A percentile compares a stretch with the other conserved stretches of the same genome.
Conservation (phyloP, 805 yeast genomes). For the Cyberlindnera maritima region DNA sequence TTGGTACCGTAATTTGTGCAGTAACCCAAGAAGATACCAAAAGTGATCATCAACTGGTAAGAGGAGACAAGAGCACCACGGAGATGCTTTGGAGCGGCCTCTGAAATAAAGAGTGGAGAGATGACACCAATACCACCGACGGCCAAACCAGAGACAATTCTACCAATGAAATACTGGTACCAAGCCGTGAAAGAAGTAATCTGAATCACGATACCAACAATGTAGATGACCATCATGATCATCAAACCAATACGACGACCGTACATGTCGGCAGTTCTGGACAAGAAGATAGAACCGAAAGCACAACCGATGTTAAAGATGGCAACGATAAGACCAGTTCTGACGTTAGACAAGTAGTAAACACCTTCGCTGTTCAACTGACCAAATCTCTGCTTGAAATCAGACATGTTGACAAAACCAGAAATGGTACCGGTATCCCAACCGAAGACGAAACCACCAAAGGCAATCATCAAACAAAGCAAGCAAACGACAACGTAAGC, state of each 20-base stretch:
- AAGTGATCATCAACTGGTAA: constrained; percentile 67
- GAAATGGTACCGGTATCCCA: constrained; percentile 82
- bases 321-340: constrained; percentile 56
- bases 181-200: constrained; percentile 52
- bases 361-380: constrained; percentile 39
- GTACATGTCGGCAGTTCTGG: constrained; percentile 56
- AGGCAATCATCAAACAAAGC: constrained; percentile 50
- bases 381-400: constrained; percentile 59
- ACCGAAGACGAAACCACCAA: constrained; percentile 77
- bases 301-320: constrained; percentile 76
- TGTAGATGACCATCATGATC: constrained; percentile 59
- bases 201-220: constrained; percentile 66
- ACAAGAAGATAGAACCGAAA: constrained; percentile 62
- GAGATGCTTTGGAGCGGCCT: constrained; percentile 64
- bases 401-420: constrained; percentile 60
- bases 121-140: constrained; percentile 78
- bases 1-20: constrained; percentile 70
- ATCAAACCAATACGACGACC: constrained; percentile 68
- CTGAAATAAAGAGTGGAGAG: constrained; percentile 71
- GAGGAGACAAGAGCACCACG: constrained; percentile 72
- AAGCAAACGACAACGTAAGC: constrained; percentile 30
- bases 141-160: constrained; percentile 69
- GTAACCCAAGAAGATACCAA: constrained; percentile 75
- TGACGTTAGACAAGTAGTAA: constrained; percentile 45
- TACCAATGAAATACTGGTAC: constrained; percentile 71